These are phyloP conservation scores for Clavispora phyllophila DNA, from an alignment of 805 yeast genomes.

Conservation along the genomic window DNA sequence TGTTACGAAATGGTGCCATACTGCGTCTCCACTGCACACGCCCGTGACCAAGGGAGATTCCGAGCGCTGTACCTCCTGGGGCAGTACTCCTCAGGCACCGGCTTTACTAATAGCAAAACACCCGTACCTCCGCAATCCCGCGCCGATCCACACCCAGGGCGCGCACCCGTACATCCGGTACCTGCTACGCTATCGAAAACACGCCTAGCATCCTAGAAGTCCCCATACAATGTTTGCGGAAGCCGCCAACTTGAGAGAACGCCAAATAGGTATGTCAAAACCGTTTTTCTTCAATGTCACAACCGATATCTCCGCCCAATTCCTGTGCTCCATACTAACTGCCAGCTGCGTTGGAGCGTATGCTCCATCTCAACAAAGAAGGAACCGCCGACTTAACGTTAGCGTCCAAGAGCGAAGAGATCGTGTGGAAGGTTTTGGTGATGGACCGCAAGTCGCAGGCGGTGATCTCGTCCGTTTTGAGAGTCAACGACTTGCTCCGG, in stretches of 20 bases:
- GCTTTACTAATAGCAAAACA: no score
- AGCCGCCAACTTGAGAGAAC: slow-evolving; percentile 9
- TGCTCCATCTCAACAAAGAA: slow-evolving; percentile 77
- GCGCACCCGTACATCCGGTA: slow-evolving; percentile 5
- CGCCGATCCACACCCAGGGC: background rate
- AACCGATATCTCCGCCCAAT: no score
- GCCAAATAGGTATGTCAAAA: slow-evolving; percentile 11
- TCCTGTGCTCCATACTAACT: slow-evolving; percentile 1
- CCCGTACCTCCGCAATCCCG: background rate
- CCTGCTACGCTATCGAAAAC: background rate
- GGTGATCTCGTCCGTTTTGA: slow-evolving; percentile 81
- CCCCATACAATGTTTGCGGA: slow-evolving; percentile 7
- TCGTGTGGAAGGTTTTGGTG: slow-evolving; percentile 87
- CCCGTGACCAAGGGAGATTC: no score
- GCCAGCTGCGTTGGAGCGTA: slow-evolving; percentile 52
- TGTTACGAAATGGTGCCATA: background rate
- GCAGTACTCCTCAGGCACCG: no score
- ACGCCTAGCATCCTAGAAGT: background rate
- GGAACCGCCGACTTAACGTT: slow-evolving; percentile 50
- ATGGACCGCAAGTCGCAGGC: slow-evolving; percentile 79
- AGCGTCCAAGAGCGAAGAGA: slow-evolving; percentile 56
- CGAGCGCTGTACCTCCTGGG: no score
- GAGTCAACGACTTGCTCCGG: slow-evolving; percentile 85
- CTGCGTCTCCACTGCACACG: background rate
- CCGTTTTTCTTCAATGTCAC: no score